Evolutionary conservation across 495 filamentous ascomycete genomes (phyloP).

Genomic region (Paragyromitra xinjiangensis): DNA sequence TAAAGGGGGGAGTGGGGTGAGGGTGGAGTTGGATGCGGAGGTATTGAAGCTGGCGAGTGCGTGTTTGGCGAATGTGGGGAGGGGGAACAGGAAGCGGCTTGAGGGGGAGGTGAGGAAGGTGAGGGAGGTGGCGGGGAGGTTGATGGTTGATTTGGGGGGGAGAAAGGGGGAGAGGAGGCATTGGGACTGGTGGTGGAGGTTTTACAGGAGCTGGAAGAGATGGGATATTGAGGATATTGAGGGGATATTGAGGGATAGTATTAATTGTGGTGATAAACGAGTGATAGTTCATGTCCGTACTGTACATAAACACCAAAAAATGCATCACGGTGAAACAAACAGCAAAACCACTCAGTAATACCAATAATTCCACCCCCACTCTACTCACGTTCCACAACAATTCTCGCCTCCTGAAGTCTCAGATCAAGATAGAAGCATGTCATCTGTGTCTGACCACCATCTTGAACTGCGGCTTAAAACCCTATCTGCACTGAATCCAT

Average conservation of each 20-base stretch:
- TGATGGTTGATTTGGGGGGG: constrained; percentile 49
- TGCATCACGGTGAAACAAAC: neutral
- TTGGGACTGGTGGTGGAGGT: constrained; percentile 50
- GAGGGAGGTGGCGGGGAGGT: constrained; percentile 38
- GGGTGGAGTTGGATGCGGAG: constrained; percentile 63
- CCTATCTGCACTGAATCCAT: neutral
- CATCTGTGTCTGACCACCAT: neutral
- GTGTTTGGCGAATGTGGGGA: constrained; percentile 62
- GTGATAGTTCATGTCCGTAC: neutral
- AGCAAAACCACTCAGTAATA: too few species aligned
- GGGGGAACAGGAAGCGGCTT: constrained; percentile 60
- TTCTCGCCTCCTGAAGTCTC: neutral
- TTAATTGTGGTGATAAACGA: neutral
- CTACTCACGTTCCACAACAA: neutral
- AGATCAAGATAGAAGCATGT: neutral
- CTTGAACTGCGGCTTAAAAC: constrained; percentile 20
- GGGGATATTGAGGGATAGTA: neutral
- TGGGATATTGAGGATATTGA: neutral
- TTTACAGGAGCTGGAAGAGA: constrained; percentile 49
- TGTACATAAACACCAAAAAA: neutral
- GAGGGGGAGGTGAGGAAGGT: constrained; percentile 56
- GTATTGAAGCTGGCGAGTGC: constrained; percentile 64
- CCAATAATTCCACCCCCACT: neutral
- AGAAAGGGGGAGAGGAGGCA: constrained; percentile 40
- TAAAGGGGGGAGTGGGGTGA: constrained; percentile 59